Evolutionary conservation across 768 basidiomycete genomes (phyloP), one percentile per base, ranked within the genome.

Genomic region (Wakefieldia striispora): DNA sequence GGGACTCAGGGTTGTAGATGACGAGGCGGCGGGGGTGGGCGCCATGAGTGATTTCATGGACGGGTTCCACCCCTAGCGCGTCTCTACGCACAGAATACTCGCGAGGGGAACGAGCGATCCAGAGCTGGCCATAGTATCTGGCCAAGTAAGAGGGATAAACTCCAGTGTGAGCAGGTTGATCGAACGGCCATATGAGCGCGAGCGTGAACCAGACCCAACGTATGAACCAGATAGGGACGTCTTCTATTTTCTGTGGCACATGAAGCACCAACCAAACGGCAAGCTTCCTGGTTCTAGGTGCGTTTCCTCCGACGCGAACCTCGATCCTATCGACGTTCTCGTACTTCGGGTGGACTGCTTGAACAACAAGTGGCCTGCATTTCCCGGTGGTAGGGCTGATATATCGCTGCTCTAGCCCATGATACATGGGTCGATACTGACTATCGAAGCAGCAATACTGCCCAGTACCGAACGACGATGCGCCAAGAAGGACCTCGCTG

Each of bases 311-410:
- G 17, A 64, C 26, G 0, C 1, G 0, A 5, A 29, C 9, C 23
- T 64, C 55, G 12, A 5, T 29, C 7, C 45, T 13, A 6, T 31
- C 29, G 1, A 5, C 7, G 10, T 10, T 14, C 5, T 8, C 13
- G n/a, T 0, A 2, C 1, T 26, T 40, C 9, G 63, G 59, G n/a
- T 52, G 49, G 21, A 64, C 51, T 19, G 56, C 63, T 36, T 67
- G 63, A n/a, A 67, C 51, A 11, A 21, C 0, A 19, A 67, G 62
- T 10, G 19, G 47, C 37, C 19, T 66, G 38, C 65, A 64, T 40
- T 21, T 65, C 19, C 62, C 65, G 5, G 50, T 56, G 19, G 49
- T 40, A 9, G 59, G 45, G 23, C 62, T 66, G 47, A 64, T 50
- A n/a, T 64, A 64, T 47, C 62, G 51, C 26, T 61, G 49, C 19